phyloP scores from a whole-genome alignment of 2,329 filamentous ascomycete genomes.

The Helicocarpus griseus region DNA sequence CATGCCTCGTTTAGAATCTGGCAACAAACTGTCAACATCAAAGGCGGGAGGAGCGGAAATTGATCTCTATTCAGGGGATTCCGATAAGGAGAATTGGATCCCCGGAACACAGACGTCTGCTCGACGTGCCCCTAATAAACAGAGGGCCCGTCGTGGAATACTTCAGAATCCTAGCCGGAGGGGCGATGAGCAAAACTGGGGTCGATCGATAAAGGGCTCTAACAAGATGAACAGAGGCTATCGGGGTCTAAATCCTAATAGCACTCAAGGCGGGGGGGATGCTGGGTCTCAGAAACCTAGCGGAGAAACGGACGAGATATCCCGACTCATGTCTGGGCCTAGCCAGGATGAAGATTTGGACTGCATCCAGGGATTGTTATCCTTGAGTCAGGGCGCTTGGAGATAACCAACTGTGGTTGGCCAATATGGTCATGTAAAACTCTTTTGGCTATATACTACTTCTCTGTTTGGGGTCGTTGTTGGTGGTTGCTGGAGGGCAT shows the following conservation, averaged over 20 bases:
- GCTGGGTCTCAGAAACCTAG: slow-evolving; percentile 14
- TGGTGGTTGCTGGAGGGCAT: not conserved
- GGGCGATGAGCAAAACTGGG: slow-evolving; percentile 17
- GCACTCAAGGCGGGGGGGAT: slow-evolving; percentile 26
- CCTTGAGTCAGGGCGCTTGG: slow-evolving; percentile 89
- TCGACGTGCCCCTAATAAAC: slow-evolving; percentile 25
- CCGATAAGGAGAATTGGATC: slow-evolving; percentile 90
- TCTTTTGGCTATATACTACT: not conserved
- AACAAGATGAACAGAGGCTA: slow-evolving; percentile 21
- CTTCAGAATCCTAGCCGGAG: slow-evolving; percentile 35
- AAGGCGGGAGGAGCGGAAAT: not conserved
- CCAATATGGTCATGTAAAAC: not conserved
- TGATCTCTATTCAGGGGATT: slow-evolving; percentile 53
- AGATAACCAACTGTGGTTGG: slow-evolving; percentile 33
- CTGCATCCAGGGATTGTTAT: slow-evolving; percentile 79
- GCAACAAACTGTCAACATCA: slow-evolving; percentile 23
- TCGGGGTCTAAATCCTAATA: slow-evolving; percentile 14
- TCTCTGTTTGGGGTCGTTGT: not conserved
- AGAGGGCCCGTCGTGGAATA: slow-evolving; percentile 24
- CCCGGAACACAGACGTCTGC: slow-evolving; percentile 37
- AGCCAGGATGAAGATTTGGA: slow-evolving; percentile 75
- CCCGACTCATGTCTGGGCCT: slow-evolving; percentile 61
- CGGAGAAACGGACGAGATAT: slow-evolving; percentile 47
- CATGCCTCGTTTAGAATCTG: slow-evolving; percentile 50
- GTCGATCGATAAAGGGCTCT: slow-evolving; percentile 10